These are phyloP conservation scores for Nemania diffusa DNA, from an alignment of 2,329 filamentous ascomycete species.

Conservation along the genomic window DNA sequence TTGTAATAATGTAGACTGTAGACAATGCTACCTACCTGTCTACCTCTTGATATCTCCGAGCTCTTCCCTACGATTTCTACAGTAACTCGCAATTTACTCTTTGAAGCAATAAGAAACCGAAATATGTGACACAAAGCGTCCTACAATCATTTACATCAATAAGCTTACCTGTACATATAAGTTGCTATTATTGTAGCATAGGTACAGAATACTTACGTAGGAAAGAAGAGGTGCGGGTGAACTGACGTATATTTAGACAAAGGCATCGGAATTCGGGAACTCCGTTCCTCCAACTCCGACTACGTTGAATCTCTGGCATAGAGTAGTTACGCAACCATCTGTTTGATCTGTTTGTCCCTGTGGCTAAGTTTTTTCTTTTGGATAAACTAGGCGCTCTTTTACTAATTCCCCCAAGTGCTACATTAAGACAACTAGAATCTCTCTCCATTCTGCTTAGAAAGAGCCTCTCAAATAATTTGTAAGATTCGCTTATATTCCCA, in stretches of 20 bases:
- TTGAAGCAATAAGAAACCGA: not conserved
- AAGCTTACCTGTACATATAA: not conserved
- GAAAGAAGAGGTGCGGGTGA: not conserved
- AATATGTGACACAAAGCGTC: not conserved
- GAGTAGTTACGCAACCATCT: constrained; percentile 7
- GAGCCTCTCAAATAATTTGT: not conserved
- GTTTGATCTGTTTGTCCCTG: not conserved
- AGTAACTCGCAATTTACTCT: not conserved
- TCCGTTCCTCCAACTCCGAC: constrained; percentile 22
- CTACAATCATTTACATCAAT: not conserved
- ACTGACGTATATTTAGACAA: too few relatives aligned
- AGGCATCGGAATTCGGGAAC: constrained; percentile 24
- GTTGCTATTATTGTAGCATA: not conserved
- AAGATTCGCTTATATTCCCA: not conserved
- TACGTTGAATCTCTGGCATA: not conserved
- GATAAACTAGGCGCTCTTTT: not conserved
- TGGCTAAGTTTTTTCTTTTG: not conserved
- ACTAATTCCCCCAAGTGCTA: not conserved
- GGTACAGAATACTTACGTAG: too few relatives aligned
- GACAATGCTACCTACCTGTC: too few relatives aligned
- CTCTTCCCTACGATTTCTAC: not conserved
- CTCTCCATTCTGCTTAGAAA: not conserved
- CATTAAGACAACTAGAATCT: not conserved
- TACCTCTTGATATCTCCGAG: too few relatives aligned
- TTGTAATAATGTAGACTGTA: too few relatives aligned